Percentiles rank a stretch among this genome's conserved stretches.
Evolutionary conservation across 495 filamentous ascomycete species (phyloP).

Genomic region (Elasticomyces elasticus): DNA sequence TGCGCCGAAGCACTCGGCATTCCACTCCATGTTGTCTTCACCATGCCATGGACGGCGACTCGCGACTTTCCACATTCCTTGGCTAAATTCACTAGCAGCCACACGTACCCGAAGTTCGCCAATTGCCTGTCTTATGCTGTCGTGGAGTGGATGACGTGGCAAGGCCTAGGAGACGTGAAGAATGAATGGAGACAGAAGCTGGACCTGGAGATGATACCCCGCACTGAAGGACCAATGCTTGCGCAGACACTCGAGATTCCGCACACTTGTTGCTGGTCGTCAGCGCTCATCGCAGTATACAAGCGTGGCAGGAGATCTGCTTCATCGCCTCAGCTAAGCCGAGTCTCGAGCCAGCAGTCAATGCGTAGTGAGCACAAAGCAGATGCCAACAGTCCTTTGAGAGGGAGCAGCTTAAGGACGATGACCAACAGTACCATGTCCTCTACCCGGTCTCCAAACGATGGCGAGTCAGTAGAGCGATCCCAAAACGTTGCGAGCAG

Average conservation of each 20-base stretch:
- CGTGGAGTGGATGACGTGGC: conserved; percentile 61
- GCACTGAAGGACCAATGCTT: conserved; percentile 56
- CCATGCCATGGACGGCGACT: conserved; percentile 61
- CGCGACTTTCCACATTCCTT: conserved; percentile 62
- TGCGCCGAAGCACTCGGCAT: conserved; percentile 73
- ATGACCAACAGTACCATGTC: too few species aligned
- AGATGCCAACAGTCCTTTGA: too few species aligned
- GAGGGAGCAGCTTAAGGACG: too few species aligned
- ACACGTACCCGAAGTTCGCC: conserved; percentile 46
- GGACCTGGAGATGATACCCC: conserved; percentile 36
- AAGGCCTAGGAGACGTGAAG: conserved; percentile 32
- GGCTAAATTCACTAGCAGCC: conserved; percentile 55
- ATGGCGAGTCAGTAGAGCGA: too few species aligned
- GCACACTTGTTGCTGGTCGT: conserved; percentile 73
- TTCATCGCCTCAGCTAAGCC: too few species aligned
- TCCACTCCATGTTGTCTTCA: conserved; percentile 76
- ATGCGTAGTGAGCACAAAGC: too few species aligned
- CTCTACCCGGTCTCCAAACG: too few species aligned
- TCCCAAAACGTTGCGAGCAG: too few species aligned
- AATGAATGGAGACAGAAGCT: conserved; percentile 29
- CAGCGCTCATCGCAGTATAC: conserved; percentile 66
- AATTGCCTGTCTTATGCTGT: conserved; percentile 68
- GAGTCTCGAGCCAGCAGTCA: too few species aligned
- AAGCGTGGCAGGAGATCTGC: too few species aligned
- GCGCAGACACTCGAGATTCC: conserved; percentile 57